These are phyloP conservation scores for Trichomonascaceae sp. DNA, from an alignment of 1,139 yeast species.

Conservation along the genomic window DNA sequence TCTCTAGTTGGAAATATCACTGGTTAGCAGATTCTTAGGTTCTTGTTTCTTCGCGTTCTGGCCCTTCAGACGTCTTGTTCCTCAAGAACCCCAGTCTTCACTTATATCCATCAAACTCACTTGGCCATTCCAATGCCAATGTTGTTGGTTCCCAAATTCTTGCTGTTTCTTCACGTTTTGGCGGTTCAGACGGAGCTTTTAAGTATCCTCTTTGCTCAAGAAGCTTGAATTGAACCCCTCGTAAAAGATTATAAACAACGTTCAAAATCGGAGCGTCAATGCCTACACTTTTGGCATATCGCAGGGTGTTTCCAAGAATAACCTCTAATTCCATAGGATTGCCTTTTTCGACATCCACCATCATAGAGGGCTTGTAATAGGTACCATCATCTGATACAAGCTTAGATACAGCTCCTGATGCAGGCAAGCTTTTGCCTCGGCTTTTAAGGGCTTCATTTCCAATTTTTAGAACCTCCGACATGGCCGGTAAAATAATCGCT, in stretches of 20 bases:
- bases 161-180: constrained; percentile 2
- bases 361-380: constrained; percentile 68
- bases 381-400: constrained; percentile 56
- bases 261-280: constrained; percentile 55
- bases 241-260: constrained; percentile 51
- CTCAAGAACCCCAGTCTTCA: no score
- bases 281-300: constrained; percentile 48
- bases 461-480: constrained; percentile 55
- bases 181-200: constrained; percentile 36
- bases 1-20: no score
- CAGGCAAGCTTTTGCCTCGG: constrained; percentile 39
- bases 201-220: constrained; percentile 49
- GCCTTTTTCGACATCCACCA: constrained; percentile 61
- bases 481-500: constrained; percentile 44
- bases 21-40: no score
- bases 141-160: constrained; percentile 9
- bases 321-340: constrained; percentile 68
- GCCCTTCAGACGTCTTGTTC: no score
- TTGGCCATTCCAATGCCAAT: not conserved
- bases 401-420: constrained; percentile 42
- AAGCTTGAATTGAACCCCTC: constrained; percentile 53
- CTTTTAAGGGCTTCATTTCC: constrained; percentile 51
- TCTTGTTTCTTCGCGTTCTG: no score
- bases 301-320: constrained; percentile 65
- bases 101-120: not conserved